phyloP scores from a whole-genome alignment of 306 rosid species.

The Vigna angularis region DNA sequence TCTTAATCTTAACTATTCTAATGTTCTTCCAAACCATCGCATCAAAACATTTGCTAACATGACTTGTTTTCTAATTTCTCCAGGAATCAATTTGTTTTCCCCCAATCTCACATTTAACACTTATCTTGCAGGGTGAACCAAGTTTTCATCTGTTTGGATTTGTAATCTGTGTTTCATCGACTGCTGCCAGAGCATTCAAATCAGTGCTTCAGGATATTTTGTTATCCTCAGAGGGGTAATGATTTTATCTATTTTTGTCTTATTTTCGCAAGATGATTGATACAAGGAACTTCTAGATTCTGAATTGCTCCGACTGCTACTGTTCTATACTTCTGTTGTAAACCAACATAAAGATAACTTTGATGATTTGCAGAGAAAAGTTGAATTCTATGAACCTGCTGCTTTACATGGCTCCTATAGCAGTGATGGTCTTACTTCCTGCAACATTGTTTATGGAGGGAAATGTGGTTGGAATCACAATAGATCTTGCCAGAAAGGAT shows the following conservation, averaged over 20 bases:
- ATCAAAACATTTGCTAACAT: conserved; percentile 15
- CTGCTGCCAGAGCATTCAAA: conserved; percentile 59
- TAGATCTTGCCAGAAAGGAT: conserved; percentile 51
- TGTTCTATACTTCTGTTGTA: not conserved
- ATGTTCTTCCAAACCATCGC: not conserved
- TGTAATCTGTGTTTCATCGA: conserved; percentile 49
- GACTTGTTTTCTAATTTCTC: conserved; percentile 3
- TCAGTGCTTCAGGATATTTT: conserved; percentile 59
- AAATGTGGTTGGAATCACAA: conserved; percentile 51
- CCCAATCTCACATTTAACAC: conserved; percentile 5
- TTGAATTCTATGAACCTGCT: conserved; percentile 58
- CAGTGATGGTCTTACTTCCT: conserved; percentile 51
- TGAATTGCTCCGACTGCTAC: not conserved
- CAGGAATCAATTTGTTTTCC: conserved; percentile 7
- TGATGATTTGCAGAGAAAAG: conserved; percentile 46
- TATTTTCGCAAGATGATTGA: not conserved
- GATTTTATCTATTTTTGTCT: not conserved
- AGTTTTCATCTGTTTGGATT: conserved; percentile 60
- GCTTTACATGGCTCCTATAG: conserved; percentile 62
- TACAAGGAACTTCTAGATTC: conserved; percentile 2
- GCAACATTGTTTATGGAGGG: conserved; percentile 55
- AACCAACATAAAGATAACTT: conserved; percentile 7
- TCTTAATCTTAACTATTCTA: not conserved
- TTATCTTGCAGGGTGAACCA: conserved; percentile 53
- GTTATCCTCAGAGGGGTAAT: conserved; percentile 57